Base-by-base conservation (phyloP, 2,329 filamentous ascomycete genomes). In the Apiospora saccharicola region DNA sequence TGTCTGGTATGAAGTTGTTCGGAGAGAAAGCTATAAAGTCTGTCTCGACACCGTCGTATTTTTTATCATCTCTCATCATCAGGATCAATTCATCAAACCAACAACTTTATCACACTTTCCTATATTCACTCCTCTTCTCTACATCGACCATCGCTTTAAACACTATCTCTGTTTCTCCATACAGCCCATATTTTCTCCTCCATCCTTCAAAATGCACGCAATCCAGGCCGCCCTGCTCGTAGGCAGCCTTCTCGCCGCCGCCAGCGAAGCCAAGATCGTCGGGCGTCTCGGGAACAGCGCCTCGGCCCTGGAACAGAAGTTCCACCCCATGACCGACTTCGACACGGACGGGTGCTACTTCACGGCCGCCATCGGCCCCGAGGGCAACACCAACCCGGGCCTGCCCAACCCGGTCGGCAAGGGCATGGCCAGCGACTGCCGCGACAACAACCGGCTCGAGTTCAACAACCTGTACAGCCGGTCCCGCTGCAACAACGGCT, bases 321-420 rank as follows among this genome's bases (percentile, higher is more conserved):
- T 79, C 73, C 83, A 84, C 73, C 83, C 83, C 12, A 72, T 78
- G 12, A 76, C 83, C 4, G 83, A 84, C 76, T 84, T 83, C 71
- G 83, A 84, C 74, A 77, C 74, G 0, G 82, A 84, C 64, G 80
- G 83, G 12, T 84, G 83, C 75, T 85, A 86, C 77, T 84, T 86
- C 74, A 85, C 85, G 1, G 83, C 86, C n/a, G 85, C 85, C 53
- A 82, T 87, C 49, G 79, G 80, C 72, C 77, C 76, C 0, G 71
- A 78, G 12, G 84, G 85, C 37, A 79, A 79, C 46, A 78, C 81
- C 44, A 74, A 70, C 41, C 57, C 76, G 16, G 79, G 79, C n/a
- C 77, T 81, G 12, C 76, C 71, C 10, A 61, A 69, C 30, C 26
- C 37, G 8, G 12, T 49, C 22, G 61, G 41, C 24, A 70, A 70